Percentiles rank a stretch among this genome's conserved stretches.
phyloP scores from a whole-genome alignment of 768 basidiomycete genomes.

The Russula compacta region DNA sequence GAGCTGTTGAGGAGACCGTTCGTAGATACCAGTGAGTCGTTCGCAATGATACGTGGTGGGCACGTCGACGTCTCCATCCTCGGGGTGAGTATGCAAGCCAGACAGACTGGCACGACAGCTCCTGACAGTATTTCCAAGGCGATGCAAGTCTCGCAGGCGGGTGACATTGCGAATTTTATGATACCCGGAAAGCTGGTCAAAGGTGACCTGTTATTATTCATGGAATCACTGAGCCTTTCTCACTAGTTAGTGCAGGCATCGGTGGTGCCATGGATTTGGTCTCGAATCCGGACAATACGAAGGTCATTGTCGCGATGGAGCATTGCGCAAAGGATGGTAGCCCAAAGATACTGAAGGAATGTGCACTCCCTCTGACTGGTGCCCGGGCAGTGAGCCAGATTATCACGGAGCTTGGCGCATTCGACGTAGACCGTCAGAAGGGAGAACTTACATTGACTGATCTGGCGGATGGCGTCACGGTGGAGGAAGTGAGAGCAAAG shows the following conservation, averaged over 20 bases:
- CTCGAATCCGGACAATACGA: conserved; percentile 93
- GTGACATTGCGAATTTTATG: conserved; percentile 98
- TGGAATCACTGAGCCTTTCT: neutral
- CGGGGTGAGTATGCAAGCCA: conserved; percentile 50
- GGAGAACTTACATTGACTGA: conserved; percentile 72
- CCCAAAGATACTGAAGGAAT: conserved; percentile 78
- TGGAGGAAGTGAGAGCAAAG: conserved; percentile 81
- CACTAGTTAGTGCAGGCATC: conserved; percentile 47
- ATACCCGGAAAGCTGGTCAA: conserved; percentile 91
- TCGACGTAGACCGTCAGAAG: conserved; percentile 70
- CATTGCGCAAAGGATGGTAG: conserved; percentile 85
- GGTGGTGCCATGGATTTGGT: conserved; percentile 96
- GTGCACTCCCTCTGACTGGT: conserved; percentile 81
- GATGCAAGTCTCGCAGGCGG: conserved; percentile 89
- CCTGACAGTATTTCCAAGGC: conserved; percentile 41
- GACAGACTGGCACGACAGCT: neutral
- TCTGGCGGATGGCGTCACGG: conserved; percentile 70
- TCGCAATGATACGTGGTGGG: conserved; percentile 96
- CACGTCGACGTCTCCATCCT: conserved; percentile 92
- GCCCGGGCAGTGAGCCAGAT: conserved; percentile 83
- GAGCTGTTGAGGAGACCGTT: neutral
- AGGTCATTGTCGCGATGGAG: conserved; percentile 84
- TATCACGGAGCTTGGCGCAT: conserved; percentile 88
- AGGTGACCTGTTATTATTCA: conserved; percentile 31
- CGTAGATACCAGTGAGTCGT: conserved; percentile 89